Percentiles rank a stretch among this genome's conserved stretches.
phyloP scores from a whole-genome alignment of 2,329 filamentous ascomycete genomes.

The Colletotrichum ledebouriae region DNA sequence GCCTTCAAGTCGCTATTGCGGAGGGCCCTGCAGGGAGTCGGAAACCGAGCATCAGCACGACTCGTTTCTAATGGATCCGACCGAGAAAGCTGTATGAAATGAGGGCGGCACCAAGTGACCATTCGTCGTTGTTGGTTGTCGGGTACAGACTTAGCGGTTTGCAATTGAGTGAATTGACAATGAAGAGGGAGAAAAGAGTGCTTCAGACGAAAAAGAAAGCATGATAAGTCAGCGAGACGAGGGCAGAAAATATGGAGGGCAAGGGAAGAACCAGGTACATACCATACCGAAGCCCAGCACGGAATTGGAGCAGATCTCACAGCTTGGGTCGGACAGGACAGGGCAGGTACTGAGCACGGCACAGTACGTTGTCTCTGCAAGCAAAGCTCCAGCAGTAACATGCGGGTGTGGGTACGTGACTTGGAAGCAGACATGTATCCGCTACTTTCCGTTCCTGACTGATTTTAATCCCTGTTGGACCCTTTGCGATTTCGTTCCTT shows the following conservation, averaged over 20 bases:
- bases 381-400: neutral
- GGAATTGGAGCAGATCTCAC: too few relatives aligned
- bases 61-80: neutral
- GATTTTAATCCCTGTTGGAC: constrained; percentile 4
- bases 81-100: neutral
- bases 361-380: neutral
- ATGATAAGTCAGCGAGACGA: neutral
- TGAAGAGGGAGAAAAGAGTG: neutral
- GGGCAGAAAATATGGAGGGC: too few relatives aligned
- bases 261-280: too few relatives aligned
- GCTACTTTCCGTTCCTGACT: neutral
- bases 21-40: constrained; percentile 5
- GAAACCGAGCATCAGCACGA: constrained; percentile 14
- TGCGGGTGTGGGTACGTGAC: neutral
- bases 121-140: neutral
- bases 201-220: neutral
- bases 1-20: neutral
- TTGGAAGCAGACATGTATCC: constrained; percentile 1
- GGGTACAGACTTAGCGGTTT: too few relatives aligned
- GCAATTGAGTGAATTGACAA: too few relatives aligned
- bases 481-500: neutral
- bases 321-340: neutral
- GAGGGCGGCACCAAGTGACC: neutral
- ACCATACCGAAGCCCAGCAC: too few relatives aligned
- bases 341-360: neutral